Percentiles rank a stretch among this genome's conserved stretches.
These are phyloP conservation scores for Cubamyces lactineus DNA, from an alignment of 768 basidiomycete genomes.

Conservation along the genomic window DNA sequence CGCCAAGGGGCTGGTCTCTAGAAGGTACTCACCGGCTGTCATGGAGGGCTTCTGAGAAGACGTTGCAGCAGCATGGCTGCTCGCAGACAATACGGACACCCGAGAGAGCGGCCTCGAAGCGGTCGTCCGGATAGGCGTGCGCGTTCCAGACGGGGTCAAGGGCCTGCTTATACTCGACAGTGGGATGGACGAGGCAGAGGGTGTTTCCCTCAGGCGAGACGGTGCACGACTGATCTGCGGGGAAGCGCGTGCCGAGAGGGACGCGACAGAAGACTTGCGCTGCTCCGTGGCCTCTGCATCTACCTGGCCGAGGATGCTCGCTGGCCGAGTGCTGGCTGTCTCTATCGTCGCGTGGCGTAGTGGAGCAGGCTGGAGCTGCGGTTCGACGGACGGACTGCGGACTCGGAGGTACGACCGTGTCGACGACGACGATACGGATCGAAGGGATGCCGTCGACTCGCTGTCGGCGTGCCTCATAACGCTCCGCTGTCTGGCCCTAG, in stretches of 20 bases:
- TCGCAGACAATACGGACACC: constrained; percentile 1
- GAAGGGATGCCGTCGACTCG: constrained; percentile 20
- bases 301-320: constrained; percentile 1
- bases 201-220: background rate
- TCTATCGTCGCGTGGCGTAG: too few species aligned
- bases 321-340: background rate
- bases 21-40: constrained; percentile 6
- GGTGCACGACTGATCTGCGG: constrained; percentile 1
- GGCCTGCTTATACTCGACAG: constrained; percentile 9
- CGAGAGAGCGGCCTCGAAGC: constrained; percentile 7
- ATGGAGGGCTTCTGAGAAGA: constrained; percentile 11
- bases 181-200: background rate
- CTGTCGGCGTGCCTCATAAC: constrained; percentile 10
- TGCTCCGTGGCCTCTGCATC: background rate
- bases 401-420: background rate
- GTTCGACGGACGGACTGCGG: background rate
- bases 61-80: background rate
- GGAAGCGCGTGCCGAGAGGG: background rate
- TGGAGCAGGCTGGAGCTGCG: background rate
- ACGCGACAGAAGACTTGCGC: background rate
- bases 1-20: too few species aligned
- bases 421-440: constrained; percentile 4
- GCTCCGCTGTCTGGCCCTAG: background rate
- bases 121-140: constrained; percentile 1
- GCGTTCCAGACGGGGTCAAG: constrained; percentile 3